Evolutionary conservation across 192 early-diverging fungal species (phyloP).

Genomic region (Globomyces pollinis-pini): DNA sequence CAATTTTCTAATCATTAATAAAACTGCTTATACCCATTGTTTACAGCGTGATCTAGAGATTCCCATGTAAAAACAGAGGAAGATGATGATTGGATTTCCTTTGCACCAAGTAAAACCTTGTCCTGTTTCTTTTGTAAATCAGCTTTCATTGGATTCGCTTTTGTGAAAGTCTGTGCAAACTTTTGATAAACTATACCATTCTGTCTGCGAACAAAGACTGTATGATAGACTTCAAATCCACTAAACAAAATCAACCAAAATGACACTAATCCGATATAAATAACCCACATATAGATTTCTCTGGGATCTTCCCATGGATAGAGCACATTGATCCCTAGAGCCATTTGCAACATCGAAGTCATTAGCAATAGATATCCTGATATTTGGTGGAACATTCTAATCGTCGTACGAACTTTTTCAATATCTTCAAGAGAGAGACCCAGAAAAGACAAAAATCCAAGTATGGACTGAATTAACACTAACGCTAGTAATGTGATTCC

Average conservation of each 20-base stretch:
- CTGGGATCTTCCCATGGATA: conserved; percentile 26
- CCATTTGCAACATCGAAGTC: conserved; percentile 17
- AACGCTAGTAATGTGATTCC: conserved; percentile 22
- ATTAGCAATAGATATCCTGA: conserved; percentile 19
- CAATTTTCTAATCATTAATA: no score
- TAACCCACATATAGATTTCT: conserved; percentile 22
- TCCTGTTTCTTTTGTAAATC: no score
- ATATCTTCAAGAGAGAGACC: conserved; percentile 21
- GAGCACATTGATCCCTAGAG: conserved; percentile 25
- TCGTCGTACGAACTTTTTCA: neutral
- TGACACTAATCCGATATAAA: conserved; percentile 11
- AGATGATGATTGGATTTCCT: no score
- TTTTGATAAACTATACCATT: no score
- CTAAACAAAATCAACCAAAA: conserved; percentile 30
- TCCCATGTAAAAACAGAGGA: conserved; percentile 29
- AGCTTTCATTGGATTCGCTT: neutral
- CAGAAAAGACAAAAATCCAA: conserved; percentile 25
- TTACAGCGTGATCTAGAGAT: conserved; percentile 8
- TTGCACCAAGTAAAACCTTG: no score
- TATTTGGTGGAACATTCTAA: conserved; percentile 13
- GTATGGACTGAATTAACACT: conserved; percentile 20
- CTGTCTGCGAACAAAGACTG: neutral
- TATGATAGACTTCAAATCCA: conserved; percentile 4
- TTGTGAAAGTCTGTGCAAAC: neutral
- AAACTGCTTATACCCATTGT: no score